Conservation (phyloP, 2,329 filamentous ascomycete genomes). For the Sphaerulina musiva region DNA sequence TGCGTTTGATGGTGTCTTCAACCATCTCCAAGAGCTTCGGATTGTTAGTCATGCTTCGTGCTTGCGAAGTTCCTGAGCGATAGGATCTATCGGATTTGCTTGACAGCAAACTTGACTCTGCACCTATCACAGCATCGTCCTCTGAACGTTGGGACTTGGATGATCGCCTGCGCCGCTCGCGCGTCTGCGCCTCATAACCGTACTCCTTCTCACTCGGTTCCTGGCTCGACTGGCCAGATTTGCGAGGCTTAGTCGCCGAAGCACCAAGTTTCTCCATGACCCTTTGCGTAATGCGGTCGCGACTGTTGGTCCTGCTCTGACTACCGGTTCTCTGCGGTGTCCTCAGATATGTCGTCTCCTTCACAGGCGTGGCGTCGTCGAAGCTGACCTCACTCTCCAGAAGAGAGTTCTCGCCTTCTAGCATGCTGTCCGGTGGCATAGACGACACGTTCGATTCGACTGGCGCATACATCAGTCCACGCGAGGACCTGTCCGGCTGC, state of each 20-base stretch:
- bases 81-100: slow-evolving; percentile 56
- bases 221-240: slow-evolving; percentile 24
- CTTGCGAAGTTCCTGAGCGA: slow-evolving; percentile 51
- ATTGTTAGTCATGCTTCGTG: slow-evolving; percentile 83
- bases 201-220: slow-evolving; percentile 32
- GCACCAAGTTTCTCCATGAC: slow-evolving; percentile 60
- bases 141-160: slow-evolving; percentile 49
- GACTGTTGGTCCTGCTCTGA: slow-evolving; percentile 58
- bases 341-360: slow-evolving; percentile 41
- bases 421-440: slow-evolving; percentile 65
- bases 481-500: slow-evolving; percentile 44
- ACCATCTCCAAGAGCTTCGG: slow-evolving; percentile 85
- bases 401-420: slow-evolving; percentile 52
- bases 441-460: slow-evolving; percentile 79
- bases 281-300: slow-evolving; percentile 61
- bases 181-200: slow-evolving; percentile 29
- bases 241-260: slow-evolving; percentile 41
- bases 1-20: slow-evolving; percentile 81
- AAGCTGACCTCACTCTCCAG: slow-evolving; percentile 39
- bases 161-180: slow-evolving; percentile 30
- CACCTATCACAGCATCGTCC: slow-evolving; percentile 46
- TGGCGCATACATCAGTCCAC: slow-evolving; percentile 58
- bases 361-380: slow-evolving; percentile 33
- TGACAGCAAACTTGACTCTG: slow-evolving; percentile 57
- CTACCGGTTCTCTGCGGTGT: slow-evolving; percentile 48